Conservation (phyloP, 2,329 filamentous ascomycete genomes). For the Fusarium coffeatum region DNA sequence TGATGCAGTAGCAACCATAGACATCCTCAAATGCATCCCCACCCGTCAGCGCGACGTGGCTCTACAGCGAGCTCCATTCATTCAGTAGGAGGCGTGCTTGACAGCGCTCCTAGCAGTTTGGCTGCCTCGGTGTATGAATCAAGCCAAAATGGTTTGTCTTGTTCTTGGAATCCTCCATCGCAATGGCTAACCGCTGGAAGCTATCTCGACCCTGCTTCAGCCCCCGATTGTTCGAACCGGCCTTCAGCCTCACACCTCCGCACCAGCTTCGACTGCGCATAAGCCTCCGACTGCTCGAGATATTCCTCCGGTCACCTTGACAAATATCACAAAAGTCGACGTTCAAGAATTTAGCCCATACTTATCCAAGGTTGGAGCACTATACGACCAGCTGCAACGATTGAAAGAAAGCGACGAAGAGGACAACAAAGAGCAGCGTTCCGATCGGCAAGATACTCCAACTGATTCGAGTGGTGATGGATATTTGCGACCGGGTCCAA, state of each 20-base stretch:
- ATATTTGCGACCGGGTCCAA: slow-evolving; percentile 58
- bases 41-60: slow-evolving; percentile 71
- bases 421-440: slow-evolving; percentile 57
- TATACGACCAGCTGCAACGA: slow-evolving; percentile 90
- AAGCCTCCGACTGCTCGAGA: slow-evolving; percentile 87
- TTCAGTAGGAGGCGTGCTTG: slow-evolving; percentile 86
- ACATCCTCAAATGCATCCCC: slow-evolving; percentile 59
- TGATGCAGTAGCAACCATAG: slow-evolving; percentile 50
- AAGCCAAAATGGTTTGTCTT: slow-evolving; percentile 79
- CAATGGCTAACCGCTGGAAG: slow-evolving; percentile 55
- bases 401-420: slow-evolving; percentile 83
- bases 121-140: slow-evolving; percentile 72
- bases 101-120: slow-evolving; percentile 71
- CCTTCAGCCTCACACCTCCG: slow-evolving; percentile 80
- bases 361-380: slow-evolving; percentile 81
- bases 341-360: slow-evolving; percentile 85
- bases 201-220: slow-evolving; percentile 93
- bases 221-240: slow-evolving; percentile 91
- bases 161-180: neutral
- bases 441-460: slow-evolving; percentile 58
- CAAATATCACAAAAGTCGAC: slow-evolving; percentile 87
- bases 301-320: slow-evolving; percentile 91
- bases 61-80: slow-evolving; percentile 90
- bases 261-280: slow-evolving; percentile 76
- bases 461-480: slow-evolving; percentile 54